Base-by-base conservation (phyloP, 108 stramenopile genomes). In the Pseudonitzschia pungens region DNA sequence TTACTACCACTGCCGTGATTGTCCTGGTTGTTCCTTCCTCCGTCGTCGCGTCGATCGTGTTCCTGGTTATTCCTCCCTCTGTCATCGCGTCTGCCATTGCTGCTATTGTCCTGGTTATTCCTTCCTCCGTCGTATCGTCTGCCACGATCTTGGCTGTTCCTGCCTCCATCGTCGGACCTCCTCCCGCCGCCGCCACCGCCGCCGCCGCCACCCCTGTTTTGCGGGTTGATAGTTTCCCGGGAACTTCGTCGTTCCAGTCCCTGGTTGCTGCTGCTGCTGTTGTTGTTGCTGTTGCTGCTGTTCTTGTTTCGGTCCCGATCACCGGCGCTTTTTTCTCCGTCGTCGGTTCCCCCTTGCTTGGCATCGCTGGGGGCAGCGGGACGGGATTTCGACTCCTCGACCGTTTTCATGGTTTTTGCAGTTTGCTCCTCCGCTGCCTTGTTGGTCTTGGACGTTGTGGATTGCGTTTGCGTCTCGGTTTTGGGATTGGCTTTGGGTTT, bases 31-130 rank as follows among this genome's bases (percentile, higher is more conserved):
- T 43, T 22, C 50, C 72, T 22, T 10, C 71, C 44, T 28, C 59
- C 43, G 52, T 28, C 71, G 22, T 44, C 27, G 9, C 42, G 58
- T 51, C 32, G 36, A 51, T 72, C 76, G 43, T 51, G 55, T 18
- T 40, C 55, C 18, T 48, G 45, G 14, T 11, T 68, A 12, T 52
- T 66, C 20, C 40, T 33, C 9, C 42, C 65, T 18, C 48, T 42
- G 24, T 40, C 33, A 54, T 55, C 69, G 36, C 71, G 36, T 53
- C 43, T 65, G 10, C 45, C 50, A 45, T 21, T 10, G 36, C 28
- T 51, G 10, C 53, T 10, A 48, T 36, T 29, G 15, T 4, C 40
- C 43, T 21, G 62, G 10, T 0, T 21, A 0, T 50, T 27, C 4
- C 22, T 40, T 27, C 43, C 66, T 14, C 66, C 41, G 22, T 16